Evolutionary conservation across 257 asterid genomes (phyloP), one percentile per base, ranked within the genome.

Genomic region (Nicotiana tabacum): DNA sequence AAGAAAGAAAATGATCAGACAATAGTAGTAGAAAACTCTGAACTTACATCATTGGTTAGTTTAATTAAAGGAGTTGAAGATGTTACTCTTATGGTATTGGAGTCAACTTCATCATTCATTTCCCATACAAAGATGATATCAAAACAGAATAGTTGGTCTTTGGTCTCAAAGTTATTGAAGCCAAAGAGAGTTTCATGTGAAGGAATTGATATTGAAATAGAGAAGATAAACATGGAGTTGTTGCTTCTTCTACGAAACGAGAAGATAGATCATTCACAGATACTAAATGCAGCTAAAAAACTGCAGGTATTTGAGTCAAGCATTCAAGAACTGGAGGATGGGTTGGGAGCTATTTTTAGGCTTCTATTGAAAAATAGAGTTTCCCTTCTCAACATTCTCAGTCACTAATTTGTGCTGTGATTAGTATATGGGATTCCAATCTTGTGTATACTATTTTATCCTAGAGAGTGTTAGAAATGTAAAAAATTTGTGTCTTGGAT

Each of bases 341-440:
- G 39, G 0, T 55, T 82, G 1, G 85, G 85, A 67, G 43, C 61
- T 27, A 15, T 83, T 18, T 86, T 68, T 55, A 86, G 84, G 55
- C 24, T 61, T 24, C 29, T 81, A 5, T 27, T 86, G 8, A 81
- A 83, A 66, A 80, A 55, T 0, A 69, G 85, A 80, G 89, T 84
- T 80, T 87, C 86, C 8, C 64, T 86, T 48, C 89, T 86, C 78
- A 86, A 81, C 57, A 53, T 58, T 70, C 87, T 87, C 69, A 86
- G 82, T 82, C 82, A 85, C 35, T 90, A 86, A 43, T 16, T 60
- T 24, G 13, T 27, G 6, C 11, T 24, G 12, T 74, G 66, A 61
- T 11, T 5, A 33, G 32, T 43, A 21, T 43, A 9, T n/a, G 32
- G 58, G 30, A 37, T 72, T 21, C 48, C 58, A 43, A 46, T 46